Evolutionary conservation across 2,329 filamentous ascomycete genomes (phyloP).

Genomic region (Cercospora sp.): DNA sequence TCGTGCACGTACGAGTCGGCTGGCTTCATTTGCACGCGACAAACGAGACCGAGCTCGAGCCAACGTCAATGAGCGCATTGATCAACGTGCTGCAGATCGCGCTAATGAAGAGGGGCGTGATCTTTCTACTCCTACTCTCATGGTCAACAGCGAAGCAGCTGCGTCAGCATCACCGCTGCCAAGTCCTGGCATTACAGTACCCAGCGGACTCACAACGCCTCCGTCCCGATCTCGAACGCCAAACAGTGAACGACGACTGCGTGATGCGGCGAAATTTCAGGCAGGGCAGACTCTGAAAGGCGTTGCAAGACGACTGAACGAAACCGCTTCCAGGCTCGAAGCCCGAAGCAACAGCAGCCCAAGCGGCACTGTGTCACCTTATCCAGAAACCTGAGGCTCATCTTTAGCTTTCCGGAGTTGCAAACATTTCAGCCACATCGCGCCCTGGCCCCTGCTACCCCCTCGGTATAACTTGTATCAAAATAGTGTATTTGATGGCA

Average conservation of each 20-base stretch:
- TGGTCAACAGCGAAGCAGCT: constrained; percentile 10
- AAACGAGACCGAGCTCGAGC: constrained; percentile 26
- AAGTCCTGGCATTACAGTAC: constrained; percentile 9
- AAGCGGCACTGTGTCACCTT: constrained; percentile 20
- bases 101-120: constrained; percentile 17
- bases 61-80: constrained; percentile 23
- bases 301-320: constrained; percentile 22
- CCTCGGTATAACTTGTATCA: constrained; percentile 10
- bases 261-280: constrained; percentile 24
- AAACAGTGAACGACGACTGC: constrained; percentile 24
- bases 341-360: constrained; percentile 8
- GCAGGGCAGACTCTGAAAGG: constrained; percentile 26
- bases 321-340: constrained; percentile 24
- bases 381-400: constrained; percentile 20
- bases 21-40: constrained; percentile 27
- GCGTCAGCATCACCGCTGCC: constrained; percentile 10
- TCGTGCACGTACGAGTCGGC: constrained; percentile 22
- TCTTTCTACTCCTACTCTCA: constrained; percentile 10
- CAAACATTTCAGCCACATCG: neutral
- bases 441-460: neutral
- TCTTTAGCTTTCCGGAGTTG: neutral
- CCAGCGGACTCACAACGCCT: constrained; percentile 16
- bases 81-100: constrained; percentile 18
- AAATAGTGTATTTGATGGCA: constrained; percentile 13
- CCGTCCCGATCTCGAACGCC: constrained; percentile 20